phyloP scores from a whole-genome alignment of 306 rosid species.

The Pachyrhizus erosus region DNA sequence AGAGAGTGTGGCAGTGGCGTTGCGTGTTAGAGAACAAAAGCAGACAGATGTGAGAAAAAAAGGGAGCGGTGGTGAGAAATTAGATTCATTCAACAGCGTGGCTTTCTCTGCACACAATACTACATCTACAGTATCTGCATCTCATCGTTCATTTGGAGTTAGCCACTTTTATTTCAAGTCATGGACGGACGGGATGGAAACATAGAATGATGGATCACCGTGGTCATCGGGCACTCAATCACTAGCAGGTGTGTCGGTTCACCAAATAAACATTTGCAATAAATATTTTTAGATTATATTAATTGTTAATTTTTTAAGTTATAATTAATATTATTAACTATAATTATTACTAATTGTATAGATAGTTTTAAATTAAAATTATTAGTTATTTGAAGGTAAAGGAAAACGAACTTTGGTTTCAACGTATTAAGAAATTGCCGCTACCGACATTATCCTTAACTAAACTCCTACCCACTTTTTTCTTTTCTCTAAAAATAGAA shows the following conservation, averaged over 20 bases:
- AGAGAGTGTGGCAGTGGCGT: neutral
- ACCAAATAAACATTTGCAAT: constrained; percentile 23
- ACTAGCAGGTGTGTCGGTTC: neutral
- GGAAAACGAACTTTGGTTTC: neutral
- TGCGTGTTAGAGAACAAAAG: neutral
- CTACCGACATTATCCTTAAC: constrained; percentile 2
- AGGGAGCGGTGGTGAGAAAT: neutral
- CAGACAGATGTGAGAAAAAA: neutral
- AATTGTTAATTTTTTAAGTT: no score
- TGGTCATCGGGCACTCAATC: neutral
- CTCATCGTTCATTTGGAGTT: neutral
- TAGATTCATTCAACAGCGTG: neutral
- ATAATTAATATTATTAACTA: no score
- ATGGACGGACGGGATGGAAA: no score
- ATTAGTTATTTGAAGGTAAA: no score
- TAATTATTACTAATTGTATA: no score
- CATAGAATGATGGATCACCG: constrained; percentile 33
- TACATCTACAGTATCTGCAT: neutral
- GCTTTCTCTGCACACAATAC: neutral
- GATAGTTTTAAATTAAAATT: no score
- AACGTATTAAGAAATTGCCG: neutral
- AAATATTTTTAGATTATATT: no score
- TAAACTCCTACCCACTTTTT: neutral
- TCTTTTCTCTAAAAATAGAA: neutral
- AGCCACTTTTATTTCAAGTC: neutral